phyloP scores from a whole-genome alignment of 192 early-diverging fungal species.

The Backusella australiensis region DNA sequence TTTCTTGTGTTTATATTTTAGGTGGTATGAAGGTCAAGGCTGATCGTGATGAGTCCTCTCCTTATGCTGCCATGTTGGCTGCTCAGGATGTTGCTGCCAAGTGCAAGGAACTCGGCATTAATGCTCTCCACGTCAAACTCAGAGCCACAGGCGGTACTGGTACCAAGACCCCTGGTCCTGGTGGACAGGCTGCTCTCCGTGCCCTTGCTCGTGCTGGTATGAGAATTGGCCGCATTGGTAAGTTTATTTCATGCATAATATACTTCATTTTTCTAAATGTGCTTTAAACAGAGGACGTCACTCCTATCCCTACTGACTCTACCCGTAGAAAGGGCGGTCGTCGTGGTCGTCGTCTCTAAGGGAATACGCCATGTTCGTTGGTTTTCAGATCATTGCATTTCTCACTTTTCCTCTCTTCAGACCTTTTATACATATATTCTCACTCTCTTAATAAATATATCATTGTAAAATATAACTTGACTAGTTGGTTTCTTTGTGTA shows the following conservation, averaged over 20 bases:
- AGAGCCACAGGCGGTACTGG: conserved; percentile 99
- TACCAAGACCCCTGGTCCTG: conserved; percentile 95
- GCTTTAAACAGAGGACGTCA: conserved; percentile 81
- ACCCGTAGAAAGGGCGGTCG: conserved; percentile 99
- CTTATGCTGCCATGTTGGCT: conserved; percentile 99
- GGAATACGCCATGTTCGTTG: background rate
- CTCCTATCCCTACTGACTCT: conserved; percentile 97
- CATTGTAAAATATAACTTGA: background rate
- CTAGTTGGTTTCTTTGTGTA: background rate
- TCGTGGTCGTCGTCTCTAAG: conserved; percentile 97
- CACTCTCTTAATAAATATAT: background rate
- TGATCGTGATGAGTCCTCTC: conserved; percentile 99
- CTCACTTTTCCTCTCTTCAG: background rate
- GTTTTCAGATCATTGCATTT: background rate
- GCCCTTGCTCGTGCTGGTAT: conserved; percentile 98
- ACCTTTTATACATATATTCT: background rate
- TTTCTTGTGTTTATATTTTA: conserved; percentile 37
- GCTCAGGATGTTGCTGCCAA: conserved; percentile 96
- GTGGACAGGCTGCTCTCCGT: conserved; percentile 97
- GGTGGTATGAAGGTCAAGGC: conserved; percentile 99
- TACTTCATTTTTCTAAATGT: background rate
- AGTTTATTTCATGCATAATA: conserved; percentile 28
- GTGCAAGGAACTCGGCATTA: conserved; percentile 99
- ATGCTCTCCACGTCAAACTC: conserved; percentile 99
- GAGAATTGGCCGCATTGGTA: conserved; percentile 97